A percentile compares a stretch with the other conserved stretches of the same genome.
Conservation (phyloP, 225 moss, liverwort and hornwort species). For the Anthoceros angustus region DNA sequence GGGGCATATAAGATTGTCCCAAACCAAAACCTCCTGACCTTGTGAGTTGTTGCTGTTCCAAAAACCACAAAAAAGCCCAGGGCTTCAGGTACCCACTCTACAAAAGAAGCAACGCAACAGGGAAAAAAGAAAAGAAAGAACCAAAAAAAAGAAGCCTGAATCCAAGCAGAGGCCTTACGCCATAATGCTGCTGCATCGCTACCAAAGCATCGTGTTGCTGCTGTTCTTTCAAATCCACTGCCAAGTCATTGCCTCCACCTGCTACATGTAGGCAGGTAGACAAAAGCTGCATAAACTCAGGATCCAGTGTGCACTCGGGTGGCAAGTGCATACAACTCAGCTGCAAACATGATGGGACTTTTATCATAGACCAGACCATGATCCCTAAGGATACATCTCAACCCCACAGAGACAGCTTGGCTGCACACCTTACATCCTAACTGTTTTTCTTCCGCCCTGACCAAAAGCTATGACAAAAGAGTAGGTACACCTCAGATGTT, state of each 20-base stretch:
- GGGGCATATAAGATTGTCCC: constrained; percentile 61
- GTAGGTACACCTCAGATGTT: too few species aligned
- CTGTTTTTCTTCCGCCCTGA: too few species aligned
- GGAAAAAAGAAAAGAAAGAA: neutral
- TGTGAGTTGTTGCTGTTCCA: constrained; percentile 43
- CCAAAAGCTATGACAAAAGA: too few species aligned
- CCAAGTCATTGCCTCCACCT: constrained; percentile 69
- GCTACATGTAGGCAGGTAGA: constrained; percentile 7
- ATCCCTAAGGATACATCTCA: too few species aligned
- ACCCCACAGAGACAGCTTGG: too few species aligned
- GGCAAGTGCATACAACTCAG: too few species aligned
- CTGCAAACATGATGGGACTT: too few species aligned
- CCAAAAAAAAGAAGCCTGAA: neutral
- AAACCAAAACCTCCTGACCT: constrained; percentile 81
- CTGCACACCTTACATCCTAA: too few species aligned
- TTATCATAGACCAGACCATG: too few species aligned
- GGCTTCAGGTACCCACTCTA: neutral
- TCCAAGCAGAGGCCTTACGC: constrained; percentile 24
- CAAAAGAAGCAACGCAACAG: neutral
- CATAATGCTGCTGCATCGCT: constrained; percentile 80
- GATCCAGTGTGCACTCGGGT: neutral
- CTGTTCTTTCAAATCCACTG: constrained; percentile 80
- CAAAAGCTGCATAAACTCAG: neutral
- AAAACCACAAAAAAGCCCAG: neutral
- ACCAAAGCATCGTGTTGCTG: constrained; percentile 61